Percentiles rank a stretch among this genome's conserved stretches.
Evolutionary conservation across 352 stramenopile genomes (phyloP).

Genomic region (Globisporangium camurandrum): DNA sequence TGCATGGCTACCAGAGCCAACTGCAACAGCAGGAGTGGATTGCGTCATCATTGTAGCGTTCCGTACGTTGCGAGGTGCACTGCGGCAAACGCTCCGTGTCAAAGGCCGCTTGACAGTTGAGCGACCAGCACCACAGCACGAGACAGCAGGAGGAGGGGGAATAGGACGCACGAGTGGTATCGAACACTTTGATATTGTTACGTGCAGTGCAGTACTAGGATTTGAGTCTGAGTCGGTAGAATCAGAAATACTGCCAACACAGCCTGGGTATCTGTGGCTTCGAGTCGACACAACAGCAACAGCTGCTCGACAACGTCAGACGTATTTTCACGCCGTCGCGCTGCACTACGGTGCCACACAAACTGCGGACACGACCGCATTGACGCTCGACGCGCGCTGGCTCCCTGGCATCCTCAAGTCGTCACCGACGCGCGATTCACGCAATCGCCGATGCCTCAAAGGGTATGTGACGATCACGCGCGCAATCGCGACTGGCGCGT

Average conservation of each 20-base stretch:
- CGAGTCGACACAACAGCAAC: constrained; percentile 13
- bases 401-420: constrained; percentile 41
- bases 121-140: background rate
- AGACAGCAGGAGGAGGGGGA: background rate
- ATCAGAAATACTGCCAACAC: too few relatives aligned
- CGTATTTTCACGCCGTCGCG: constrained; percentile 29
- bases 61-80: constrained; percentile 1
- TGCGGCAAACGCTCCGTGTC: background rate
- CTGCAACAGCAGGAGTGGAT: background rate
- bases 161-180: constrained; percentile 7
- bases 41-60: constrained; percentile 1
- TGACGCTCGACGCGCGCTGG: constrained; percentile 30
- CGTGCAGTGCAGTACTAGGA: constrained; percentile 5
- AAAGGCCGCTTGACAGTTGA: constrained; percentile 7
- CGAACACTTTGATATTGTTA: constrained; percentile 28
- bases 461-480: constrained; percentile 27
- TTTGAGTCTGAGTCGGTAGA: constrained; percentile 4
- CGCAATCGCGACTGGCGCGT: constrained; percentile 15
- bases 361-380: background rate
- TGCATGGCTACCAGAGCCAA: background rate
- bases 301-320: constrained; percentile 7
- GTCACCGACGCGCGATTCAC: constrained; percentile 30
- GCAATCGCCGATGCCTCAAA: constrained; percentile 35
- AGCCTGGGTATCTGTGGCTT: constrained; percentile 40
- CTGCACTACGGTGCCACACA: constrained; percentile 22